phyloP scores from a whole-genome alignment of 2,329 filamentous ascomycete species.

The Cladobotryum mycophilum region DNA sequence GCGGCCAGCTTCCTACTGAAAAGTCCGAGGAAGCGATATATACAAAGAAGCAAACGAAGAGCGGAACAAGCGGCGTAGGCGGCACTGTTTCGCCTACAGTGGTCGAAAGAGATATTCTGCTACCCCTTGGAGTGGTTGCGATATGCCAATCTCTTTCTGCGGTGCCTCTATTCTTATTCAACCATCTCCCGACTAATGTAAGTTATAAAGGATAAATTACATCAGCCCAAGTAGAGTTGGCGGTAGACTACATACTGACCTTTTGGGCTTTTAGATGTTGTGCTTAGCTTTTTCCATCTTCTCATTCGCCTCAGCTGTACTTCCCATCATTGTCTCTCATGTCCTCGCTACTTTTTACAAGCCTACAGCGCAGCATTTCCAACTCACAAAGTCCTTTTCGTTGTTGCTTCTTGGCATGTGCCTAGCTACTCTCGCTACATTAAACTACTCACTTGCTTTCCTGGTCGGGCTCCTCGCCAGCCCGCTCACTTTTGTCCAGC shows the following conservation, averaged over 20 bases:
- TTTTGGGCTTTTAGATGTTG: conserved; percentile 33
- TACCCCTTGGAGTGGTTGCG: conserved; percentile 68
- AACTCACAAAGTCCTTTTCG: conserved; percentile 82
- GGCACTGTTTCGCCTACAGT: background rate
- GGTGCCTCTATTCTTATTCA: conserved; percentile 81
- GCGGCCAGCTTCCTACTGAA: conserved; percentile 49
- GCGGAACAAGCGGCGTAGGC: background rate
- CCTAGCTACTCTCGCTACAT: conserved; percentile 83
- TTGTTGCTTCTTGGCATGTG: conserved; percentile 89
- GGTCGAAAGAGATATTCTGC: conserved; percentile 52
- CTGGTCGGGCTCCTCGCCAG: conserved; percentile 72
- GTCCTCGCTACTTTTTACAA: conserved; percentile 45
- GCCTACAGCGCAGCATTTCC: conserved; percentile 62
- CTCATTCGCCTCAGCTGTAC: conserved; percentile 43
- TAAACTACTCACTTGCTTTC: conserved; percentile 91
- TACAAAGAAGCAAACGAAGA: background rate
- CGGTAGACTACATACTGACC: background rate
- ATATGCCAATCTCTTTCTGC: conserved; percentile 69
- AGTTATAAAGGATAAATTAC: conserved; percentile 22
- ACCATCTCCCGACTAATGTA: conserved; percentile 62
- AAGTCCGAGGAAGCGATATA: conserved; percentile 11
- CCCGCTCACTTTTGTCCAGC: conserved; percentile 69
- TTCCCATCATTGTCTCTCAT: conserved; percentile 53
- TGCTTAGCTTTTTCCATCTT: conserved; percentile 54
- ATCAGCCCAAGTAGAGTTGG: background rate